These are phyloP conservation scores for Xylariales sp. DNA, from an alignment of 2,329 filamentous ascomycete genomes.

Conservation along the genomic window DNA sequence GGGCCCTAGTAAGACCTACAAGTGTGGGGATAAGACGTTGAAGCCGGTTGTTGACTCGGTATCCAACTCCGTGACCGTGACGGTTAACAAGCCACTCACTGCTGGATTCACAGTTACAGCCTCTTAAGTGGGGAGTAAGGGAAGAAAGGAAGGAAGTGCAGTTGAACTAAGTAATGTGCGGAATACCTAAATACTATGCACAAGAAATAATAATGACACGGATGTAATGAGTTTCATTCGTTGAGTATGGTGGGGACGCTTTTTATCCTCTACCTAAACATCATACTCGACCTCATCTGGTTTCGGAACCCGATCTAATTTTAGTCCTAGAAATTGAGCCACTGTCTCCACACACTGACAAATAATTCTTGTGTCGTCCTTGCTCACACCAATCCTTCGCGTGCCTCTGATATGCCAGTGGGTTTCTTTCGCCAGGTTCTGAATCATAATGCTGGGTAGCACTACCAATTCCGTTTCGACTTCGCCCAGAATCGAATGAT, in stretches of 20 bases:
- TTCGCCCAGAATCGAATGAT: constrained; percentile 49
- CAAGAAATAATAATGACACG: not conserved
- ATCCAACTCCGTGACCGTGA: no score
- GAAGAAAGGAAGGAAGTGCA: no score
- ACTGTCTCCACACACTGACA: constrained; percentile 17
- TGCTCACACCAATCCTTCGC: constrained; percentile 40
- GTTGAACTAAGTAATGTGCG: no score
- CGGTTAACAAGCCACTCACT: constrained; percentile 2
- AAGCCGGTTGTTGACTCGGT: no score
- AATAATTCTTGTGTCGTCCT: constrained; percentile 34
- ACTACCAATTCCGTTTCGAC: constrained; percentile 52
- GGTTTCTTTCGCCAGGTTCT: constrained; percentile 48
- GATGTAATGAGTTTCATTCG: not conserved
- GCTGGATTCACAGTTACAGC: constrained; percentile 5
- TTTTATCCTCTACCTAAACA: constrained; percentile 14
- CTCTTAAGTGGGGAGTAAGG: no score
- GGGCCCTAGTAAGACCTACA: not conserved
- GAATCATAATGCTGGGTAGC: constrained; percentile 51
- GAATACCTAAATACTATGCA: not conserved
- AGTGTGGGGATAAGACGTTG: no score
- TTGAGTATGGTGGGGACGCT: no score
- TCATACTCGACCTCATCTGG: constrained; percentile 22
- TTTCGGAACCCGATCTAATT: constrained; percentile 18
- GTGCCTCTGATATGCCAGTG: constrained; percentile 52
- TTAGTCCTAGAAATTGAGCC: constrained; percentile 16